Evolutionary conservation across 345 rosid species (phyloP), one percentile per base, ranked within the genome.

Genomic region (Corchorus olitorius): DNA sequence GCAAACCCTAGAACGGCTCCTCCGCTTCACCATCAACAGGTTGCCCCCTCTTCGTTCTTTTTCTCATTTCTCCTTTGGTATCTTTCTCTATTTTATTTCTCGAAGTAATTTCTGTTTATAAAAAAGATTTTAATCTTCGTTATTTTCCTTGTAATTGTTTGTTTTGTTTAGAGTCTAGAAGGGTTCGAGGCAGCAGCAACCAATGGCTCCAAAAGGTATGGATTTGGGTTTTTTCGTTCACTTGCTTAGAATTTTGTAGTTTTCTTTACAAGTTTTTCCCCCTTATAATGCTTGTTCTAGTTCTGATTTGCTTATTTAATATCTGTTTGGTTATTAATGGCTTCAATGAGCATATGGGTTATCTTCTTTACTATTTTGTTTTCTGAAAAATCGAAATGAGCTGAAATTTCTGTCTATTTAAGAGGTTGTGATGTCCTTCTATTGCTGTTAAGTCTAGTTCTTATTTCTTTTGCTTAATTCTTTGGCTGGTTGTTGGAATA

Each of bases 1-100:
- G 15, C 84, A 75, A 81, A 76, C 84, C 87, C 86, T 78, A 82
- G 70, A 37, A 71, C 83, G 66, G 78, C 70, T 15, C 19, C 52
- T 77, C 83, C 41, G 65, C 77, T 43, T 27, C 52, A 17, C 12
- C 49, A 65, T n/a, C 54, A 6, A 8, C 84, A 81, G 88, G 90
- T 83, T 27, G 15, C 54, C 2, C 39, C 16, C 20, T 19, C 19
- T 8, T 33, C 43, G 20, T 6, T 59, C 37, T 46, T 3, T 1
- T 12, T 34, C 22, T 9, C 33, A 19, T 35, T 27, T 16, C 53
- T 16, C 14, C 19, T 41, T 6, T 27, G 27, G 1, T 27, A 27
- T 37, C 8, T 17, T 14, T 19, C 15, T 15, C 48, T 19, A 0
- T 16, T 34, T 69, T 76, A 12, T 8, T 7, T 16, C 34, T 65